Evolutionary conservation across 106 monocot species (phyloP).

Genomic region (Xerophyta viscosa): DNA sequence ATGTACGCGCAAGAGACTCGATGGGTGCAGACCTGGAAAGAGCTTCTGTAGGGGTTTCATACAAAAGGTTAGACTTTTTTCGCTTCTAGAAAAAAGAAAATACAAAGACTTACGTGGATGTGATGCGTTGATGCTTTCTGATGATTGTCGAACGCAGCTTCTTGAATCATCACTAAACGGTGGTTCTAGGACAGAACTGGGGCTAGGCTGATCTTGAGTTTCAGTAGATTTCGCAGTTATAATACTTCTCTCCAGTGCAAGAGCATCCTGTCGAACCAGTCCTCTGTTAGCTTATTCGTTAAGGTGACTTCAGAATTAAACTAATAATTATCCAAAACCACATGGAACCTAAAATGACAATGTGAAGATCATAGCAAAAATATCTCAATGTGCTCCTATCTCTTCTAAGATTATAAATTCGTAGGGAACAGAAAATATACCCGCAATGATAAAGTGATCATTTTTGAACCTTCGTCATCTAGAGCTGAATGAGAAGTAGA

Average conservation of each 20-base stretch:
- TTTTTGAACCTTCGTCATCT: constrained; percentile 10
- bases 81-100: not conserved
- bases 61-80: not conserved
- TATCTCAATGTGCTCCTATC: no score
- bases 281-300: not conserved
- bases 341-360: not conserved
- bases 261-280: constrained; percentile 21
- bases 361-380: no score
- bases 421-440: no score
- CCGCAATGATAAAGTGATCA: constrained; percentile 16
- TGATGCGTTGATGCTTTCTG: constrained; percentile 11
- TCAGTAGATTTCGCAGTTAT: constrained; percentile 12
- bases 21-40: constrained; percentile 56
- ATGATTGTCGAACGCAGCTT: constrained; percentile 19
- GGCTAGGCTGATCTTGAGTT: constrained; percentile 39
- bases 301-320: not conserved
- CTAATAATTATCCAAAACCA: no score
- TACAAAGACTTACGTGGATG: constrained; percentile 42
- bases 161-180: constrained; percentile 27
- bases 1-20: constrained; percentile 53
- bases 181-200: constrained; percentile 32
- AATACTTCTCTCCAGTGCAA: constrained; percentile 26
- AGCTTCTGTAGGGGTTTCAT: constrained; percentile 23
- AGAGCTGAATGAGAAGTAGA: constrained; percentile 6
- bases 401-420: no score